Conservation (phyloP, 768 basidiomycete genomes). For the Trametes meyenii region DNA sequence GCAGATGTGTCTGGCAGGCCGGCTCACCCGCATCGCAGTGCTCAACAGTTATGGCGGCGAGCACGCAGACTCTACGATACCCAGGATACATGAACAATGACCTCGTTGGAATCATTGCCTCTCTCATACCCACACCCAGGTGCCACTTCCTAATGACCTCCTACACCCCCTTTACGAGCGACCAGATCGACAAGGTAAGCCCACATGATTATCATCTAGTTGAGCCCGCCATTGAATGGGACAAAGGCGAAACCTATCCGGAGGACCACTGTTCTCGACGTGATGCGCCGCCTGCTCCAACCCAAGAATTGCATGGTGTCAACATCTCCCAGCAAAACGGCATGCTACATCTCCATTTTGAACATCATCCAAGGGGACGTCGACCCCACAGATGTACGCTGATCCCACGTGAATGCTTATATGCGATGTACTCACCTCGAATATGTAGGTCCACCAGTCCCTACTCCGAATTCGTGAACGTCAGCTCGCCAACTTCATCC, state of each 20-base stretch:
- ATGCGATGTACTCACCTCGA: background rate
- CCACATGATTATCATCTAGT: background rate
- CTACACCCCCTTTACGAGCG: conserved; percentile 97
- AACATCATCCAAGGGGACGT: conserved; percentile 99
- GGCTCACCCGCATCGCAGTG: conserved; percentile 52
- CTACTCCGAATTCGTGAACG: conserved; percentile 95
- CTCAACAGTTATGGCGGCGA: conserved; percentile 96
- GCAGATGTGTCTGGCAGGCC: background rate
- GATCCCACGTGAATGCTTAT: background rate
- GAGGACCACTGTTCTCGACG: conserved; percentile 95
- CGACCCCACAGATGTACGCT: conserved; percentile 88
- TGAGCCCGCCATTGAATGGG: background rate
- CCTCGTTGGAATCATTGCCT: conserved; percentile 94
- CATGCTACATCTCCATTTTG: conserved; percentile 96
- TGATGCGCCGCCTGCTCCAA: conserved; percentile 96
- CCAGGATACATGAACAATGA: conserved; percentile 99
- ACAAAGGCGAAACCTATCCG: conserved; percentile 86
- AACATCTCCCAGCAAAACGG: conserved; percentile 86
- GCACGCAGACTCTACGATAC: conserved; percentile 94
- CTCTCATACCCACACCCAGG: conserved; percentile 93
- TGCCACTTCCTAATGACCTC: conserved; percentile 99
- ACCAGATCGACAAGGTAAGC: conserved; percentile 89
- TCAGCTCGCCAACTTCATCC: conserved; percentile 96
- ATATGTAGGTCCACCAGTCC: conserved; percentile 88
- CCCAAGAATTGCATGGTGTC: conserved; percentile 99